Conservation (phyloP, 2,329 filamentous ascomycete genomes). For the Akanthomyces dipterigenus region DNA sequence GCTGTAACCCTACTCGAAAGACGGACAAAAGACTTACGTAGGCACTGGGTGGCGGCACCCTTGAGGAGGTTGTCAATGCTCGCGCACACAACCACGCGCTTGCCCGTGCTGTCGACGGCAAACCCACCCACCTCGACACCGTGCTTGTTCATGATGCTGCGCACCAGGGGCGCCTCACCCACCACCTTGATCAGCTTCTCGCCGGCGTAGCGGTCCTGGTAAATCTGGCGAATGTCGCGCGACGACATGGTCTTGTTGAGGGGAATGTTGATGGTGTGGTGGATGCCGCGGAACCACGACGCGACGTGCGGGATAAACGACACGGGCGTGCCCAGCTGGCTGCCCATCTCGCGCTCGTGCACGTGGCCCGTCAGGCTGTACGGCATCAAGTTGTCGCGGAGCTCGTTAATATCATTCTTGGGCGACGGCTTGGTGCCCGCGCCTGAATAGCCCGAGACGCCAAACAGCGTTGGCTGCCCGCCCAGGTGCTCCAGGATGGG, state of each 20-base stretch:
- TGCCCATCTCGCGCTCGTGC: conserved; percentile 85
- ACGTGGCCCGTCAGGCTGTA: conserved; percentile 79
- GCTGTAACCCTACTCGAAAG: not conserved
- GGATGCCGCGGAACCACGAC: conserved; percentile 93
- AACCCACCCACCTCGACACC: conserved; percentile 93
- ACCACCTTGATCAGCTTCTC: conserved; percentile 92
- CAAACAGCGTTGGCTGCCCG: conserved; percentile 77
- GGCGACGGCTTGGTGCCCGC: conserved; percentile 90
- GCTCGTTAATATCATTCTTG: conserved; percentile 82
- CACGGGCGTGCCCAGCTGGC: conserved; percentile 66
- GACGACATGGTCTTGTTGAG: conserved; percentile 81
- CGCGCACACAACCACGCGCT: conserved; percentile 87
- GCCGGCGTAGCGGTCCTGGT: conserved; percentile 92
- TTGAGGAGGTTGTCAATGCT: conserved; percentile 93
- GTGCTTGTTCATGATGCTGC: conserved; percentile 77
- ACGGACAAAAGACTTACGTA: conserved; percentile 57
- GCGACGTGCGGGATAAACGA: conserved; percentile 83
- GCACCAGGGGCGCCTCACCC: conserved; percentile 81
- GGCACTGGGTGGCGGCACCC: conserved; percentile 85
- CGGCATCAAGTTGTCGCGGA: conserved; percentile 82
- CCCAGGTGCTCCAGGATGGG: conserved; percentile 72
- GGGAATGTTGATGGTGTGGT: conserved; percentile 85
- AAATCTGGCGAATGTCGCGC: conserved; percentile 86
- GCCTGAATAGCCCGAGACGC: conserved; percentile 89
- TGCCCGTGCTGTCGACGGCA: conserved; percentile 82